Base-by-base conservation (phyloP, 495 filamentous ascomycete genomes). In the Cenococcum geophilum region DNA sequence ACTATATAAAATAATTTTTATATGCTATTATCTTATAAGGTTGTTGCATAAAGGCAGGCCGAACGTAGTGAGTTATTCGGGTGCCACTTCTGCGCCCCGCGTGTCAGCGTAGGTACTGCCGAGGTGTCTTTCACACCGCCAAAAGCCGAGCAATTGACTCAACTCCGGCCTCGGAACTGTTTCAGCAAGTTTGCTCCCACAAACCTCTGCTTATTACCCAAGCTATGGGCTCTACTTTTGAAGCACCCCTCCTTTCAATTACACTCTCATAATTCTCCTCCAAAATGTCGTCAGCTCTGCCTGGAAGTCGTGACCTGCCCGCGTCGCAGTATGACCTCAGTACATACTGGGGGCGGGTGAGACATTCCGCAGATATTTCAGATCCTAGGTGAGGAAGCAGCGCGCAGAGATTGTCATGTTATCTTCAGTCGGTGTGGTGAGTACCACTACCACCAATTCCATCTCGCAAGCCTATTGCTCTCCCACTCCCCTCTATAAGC, bases 331-430 rank as follows among this genome's bases (percentile, higher is more conserved):
- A 96, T 78, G 87, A 98, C 71, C 80, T 97, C 69, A 83, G 74
- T 67, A 96, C 91, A 56, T 98, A 98, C 76, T 92, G 88, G 89
- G 93, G 93, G 48, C 86, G 93, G 14, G 95, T 98, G 64, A 82
- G 83, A 71, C 93, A 98, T 76, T 86, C 91, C 3, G 89, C 87
- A 12, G 86, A 92, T 68, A 84, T 98, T 62, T 85, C 91, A 71
- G 93, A 98, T 78, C 93, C 93, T 63, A 92, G 92, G 93, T 98
- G 80, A 85, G 86, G 73, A 67, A 56, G 55, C 60, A 60, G 51
- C 59, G 61, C 20, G 25, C 49, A 42, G 48, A 55, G 52, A 64
- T 48, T 48, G 63, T 71, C 63, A 57, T 68, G 42, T 66, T 68
- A 47, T 42, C 22, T 43, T 27, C 51, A 43, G 68, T 56, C 54